phyloP scores from a whole-genome alignment of 177 flowering plant genomes.

The Vitis hybrid region DNA sequence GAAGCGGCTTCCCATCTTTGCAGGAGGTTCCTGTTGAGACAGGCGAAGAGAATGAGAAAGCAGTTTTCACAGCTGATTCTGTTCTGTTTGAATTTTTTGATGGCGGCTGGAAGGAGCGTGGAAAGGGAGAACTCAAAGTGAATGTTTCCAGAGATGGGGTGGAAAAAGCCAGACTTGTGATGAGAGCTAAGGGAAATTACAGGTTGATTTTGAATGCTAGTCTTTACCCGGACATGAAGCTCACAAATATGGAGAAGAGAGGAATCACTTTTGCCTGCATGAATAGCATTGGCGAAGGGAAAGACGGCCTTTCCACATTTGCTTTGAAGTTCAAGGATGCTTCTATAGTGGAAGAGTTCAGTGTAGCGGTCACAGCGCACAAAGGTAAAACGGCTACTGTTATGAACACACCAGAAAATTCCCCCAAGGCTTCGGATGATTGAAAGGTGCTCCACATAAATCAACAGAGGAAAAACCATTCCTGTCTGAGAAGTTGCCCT shows the following conservation, averaged over 20 bases:
- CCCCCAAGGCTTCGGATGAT: conserved; percentile 68
- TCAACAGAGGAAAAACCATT: background rate
- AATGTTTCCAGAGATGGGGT: conserved; percentile 55
- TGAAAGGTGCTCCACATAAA: conserved; percentile 13
- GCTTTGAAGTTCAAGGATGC: conserved; percentile 84
- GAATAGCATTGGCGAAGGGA: conserved; percentile 64
- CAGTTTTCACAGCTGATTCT: conserved; percentile 77
- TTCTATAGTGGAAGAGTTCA: conserved; percentile 67
- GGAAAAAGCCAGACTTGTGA: conserved; percentile 68
- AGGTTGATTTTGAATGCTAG: conserved; percentile 83
- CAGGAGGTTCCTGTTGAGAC: conserved; percentile 81
- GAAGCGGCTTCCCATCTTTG: conserved; percentile 46
- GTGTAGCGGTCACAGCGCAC: conserved; percentile 52
- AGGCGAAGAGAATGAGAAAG: conserved; percentile 90
- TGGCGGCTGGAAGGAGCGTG: conserved; percentile 93
- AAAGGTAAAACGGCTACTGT: conserved; percentile 34
- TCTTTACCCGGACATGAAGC: conserved; percentile 90
- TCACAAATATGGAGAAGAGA: conserved; percentile 84
- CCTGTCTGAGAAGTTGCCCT: background rate
- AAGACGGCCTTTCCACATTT: conserved; percentile 65
- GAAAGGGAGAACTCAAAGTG: conserved; percentile 90
- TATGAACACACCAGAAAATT: conserved; percentile 82
- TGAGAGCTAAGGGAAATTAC: conserved; percentile 85
- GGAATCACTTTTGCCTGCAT: conserved; percentile 90
- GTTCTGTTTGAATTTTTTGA: conserved; percentile 71